A percentile compares a stretch with the other conserved stretches of the same genome.
phyloP scores from a whole-genome alignment of 1,284 basidiomycete species.

The Ustilago lituana region DNA sequence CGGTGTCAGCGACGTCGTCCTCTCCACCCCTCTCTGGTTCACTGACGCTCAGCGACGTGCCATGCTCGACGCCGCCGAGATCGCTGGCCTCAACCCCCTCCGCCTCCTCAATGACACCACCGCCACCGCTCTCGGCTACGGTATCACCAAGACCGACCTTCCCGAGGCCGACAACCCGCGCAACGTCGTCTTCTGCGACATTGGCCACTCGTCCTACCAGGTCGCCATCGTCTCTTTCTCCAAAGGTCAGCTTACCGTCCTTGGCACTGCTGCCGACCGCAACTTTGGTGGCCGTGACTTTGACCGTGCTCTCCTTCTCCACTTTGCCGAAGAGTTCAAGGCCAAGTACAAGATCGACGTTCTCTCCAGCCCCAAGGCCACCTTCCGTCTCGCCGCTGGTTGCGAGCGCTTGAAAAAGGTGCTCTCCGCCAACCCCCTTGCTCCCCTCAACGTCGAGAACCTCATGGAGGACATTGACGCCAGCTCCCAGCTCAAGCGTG shows the following conservation, averaged over 20 bases:
- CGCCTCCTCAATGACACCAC: slow-evolving; percentile 67
- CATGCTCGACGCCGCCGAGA: slow-evolving; percentile 65
- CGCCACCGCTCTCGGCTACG: slow-evolving; percentile 65
- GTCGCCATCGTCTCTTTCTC: slow-evolving; percentile 65
- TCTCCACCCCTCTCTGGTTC: slow-evolving; percentile 66
- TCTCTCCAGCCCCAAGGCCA: slow-evolving; percentile 65
- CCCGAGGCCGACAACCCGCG: slow-evolving; percentile 65
- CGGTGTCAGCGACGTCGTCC: slow-evolving; percentile 64
- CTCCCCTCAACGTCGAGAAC: slow-evolving; percentile 66
- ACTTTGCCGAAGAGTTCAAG: slow-evolving; percentile 67
- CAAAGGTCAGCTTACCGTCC: slow-evolving; percentile 67
- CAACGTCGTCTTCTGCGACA: slow-evolving; percentile 66
- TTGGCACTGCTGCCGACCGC: slow-evolving; percentile 63
- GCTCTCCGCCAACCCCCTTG: slow-evolving; percentile 66
- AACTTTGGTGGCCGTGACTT: slow-evolving; percentile 67
- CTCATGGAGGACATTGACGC: slow-evolving; percentile 67
- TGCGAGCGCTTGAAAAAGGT: slow-evolving; percentile 67
- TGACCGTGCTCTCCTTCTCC: slow-evolving; percentile 65
- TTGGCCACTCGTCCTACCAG: slow-evolving; percentile 67
- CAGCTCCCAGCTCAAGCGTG: slow-evolving; percentile 65
- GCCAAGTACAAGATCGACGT: slow-evolving; percentile 67
- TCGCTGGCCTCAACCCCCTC: slow-evolving; percentile 65
- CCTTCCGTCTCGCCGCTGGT: slow-evolving; percentile 65
- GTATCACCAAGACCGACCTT: slow-evolving; percentile 67
- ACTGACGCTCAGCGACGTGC: slow-evolving; percentile 65